Conservation (phyloP, 257 asterid genomes). For the Ophiorrhiza pumila region DNA sequence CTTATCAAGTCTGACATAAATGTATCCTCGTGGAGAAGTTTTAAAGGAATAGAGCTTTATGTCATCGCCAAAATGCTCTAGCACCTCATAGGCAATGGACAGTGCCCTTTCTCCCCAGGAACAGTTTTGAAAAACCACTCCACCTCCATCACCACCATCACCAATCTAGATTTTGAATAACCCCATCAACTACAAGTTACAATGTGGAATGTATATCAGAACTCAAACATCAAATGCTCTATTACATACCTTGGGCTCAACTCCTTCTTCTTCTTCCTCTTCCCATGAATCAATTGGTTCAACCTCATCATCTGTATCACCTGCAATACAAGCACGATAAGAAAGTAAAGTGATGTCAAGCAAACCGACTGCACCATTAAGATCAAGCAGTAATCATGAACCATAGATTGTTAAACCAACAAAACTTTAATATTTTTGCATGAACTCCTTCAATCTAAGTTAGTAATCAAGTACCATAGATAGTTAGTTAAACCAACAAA, state of each 20-base stretch:
- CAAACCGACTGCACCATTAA: not conserved
- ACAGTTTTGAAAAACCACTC: slow-evolving; percentile 64
- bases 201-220: not conserved
- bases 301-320: slow-evolving; percentile 47
- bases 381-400: not conserved
- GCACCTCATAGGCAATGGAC: slow-evolving; percentile 50
- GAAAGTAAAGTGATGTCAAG: not conserved
- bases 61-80: slow-evolving; percentile 55
- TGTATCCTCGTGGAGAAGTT: slow-evolving; percentile 76
- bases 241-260: slow-evolving; percentile 61
- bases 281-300: slow-evolving; percentile 91
- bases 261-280: slow-evolving; percentile 88
- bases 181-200: not conserved
- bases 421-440: not conserved
- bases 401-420: too few relatives aligned
- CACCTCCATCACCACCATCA: slow-evolving; percentile 98
- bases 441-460: not conserved
- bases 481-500: too few relatives aligned
- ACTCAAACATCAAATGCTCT: not conserved
- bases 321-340: slow-evolving; percentile 28
- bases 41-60: slow-evolving; percentile 73
- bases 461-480: too few relatives aligned
- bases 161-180: slow-evolving; percentile 48
- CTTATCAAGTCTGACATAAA: slow-evolving; percentile 84
- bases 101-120: slow-evolving; percentile 79